These are phyloP conservation scores for Daldinia loculata DNA, from an alignment of 495 filamentous ascomycete genomes.

Conservation along the genomic window DNA sequence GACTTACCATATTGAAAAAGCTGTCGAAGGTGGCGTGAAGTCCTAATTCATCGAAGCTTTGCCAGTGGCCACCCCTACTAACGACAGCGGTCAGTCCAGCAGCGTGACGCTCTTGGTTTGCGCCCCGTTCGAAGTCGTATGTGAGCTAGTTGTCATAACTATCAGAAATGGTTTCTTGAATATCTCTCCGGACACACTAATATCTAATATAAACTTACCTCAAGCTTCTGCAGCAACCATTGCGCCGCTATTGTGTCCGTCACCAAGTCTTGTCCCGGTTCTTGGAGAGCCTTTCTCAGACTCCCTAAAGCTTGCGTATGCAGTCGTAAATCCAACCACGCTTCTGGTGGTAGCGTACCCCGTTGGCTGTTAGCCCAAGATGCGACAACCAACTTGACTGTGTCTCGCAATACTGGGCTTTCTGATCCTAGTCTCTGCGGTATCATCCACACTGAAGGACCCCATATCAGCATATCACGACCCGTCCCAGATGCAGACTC, in stretches of 20 bases:
- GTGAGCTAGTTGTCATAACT: slow-evolving; percentile 30
- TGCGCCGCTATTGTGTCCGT: slow-evolving; percentile 41
- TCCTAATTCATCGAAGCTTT: slow-evolving; percentile 31
- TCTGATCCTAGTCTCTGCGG: slow-evolving; percentile 35
- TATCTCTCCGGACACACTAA: background rate
- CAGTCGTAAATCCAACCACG: slow-evolving; percentile 41
- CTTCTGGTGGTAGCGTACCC: slow-evolving; percentile 26
- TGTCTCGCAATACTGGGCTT: slow-evolving; percentile 29
- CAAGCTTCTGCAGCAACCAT: slow-evolving; percentile 42
- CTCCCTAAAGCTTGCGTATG: slow-evolving; percentile 43
- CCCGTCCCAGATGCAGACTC: slow-evolving; percentile 38
- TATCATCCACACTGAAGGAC: slow-evolving; percentile 39
- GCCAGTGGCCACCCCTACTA: slow-evolving; percentile 35
- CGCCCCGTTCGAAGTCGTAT: slow-evolving; percentile 44
- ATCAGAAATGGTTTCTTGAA: slow-evolving; percentile 1
- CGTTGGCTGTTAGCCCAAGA: slow-evolving; percentile 43
- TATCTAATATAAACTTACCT: slow-evolving; percentile 29
- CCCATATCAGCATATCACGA: slow-evolving; percentile 40
- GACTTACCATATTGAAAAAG: slow-evolving; percentile 44
- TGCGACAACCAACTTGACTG: slow-evolving; percentile 37
- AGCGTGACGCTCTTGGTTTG: slow-evolving; percentile 44
- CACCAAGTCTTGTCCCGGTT: slow-evolving; percentile 19
- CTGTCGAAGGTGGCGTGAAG: slow-evolving; percentile 42
- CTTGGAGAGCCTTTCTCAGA: slow-evolving; percentile 40
- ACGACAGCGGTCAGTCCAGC: slow-evolving; percentile 43